Evolutionary conservation across 2,329 filamentous ascomycete genomes (phyloP).

Genomic region (Sporothrix inflata): DNA sequence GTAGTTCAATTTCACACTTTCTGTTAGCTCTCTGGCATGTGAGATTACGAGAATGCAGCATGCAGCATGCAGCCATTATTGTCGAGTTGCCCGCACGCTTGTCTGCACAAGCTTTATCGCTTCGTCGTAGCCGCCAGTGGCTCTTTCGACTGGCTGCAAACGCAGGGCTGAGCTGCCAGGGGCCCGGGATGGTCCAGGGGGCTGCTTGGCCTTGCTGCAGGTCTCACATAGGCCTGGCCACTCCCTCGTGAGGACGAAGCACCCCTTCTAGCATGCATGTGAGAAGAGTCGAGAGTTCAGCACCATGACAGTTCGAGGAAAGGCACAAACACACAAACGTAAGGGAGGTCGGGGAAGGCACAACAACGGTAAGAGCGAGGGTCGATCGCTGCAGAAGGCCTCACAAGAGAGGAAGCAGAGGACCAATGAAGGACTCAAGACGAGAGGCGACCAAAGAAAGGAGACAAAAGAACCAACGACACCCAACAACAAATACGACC

Average conservation of each 20-base stretch:
- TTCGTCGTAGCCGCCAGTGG: neutral
- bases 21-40: slow-evolving; percentile 3
- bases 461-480: neutral
- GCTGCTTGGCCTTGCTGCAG: neutral
- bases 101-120: neutral
- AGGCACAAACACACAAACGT: neutral
- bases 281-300: neutral
- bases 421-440: neutral
- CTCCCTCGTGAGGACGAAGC: neutral
- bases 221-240: slow-evolving; percentile 1
- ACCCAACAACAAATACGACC: neutral
- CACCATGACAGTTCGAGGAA: neutral
- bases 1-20: neutral
- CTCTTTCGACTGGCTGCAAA: neutral
- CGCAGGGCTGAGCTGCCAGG: slow-evolving; percentile 14
- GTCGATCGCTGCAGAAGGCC: slow-evolving; percentile 5
- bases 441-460: neutral
- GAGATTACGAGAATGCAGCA: neutral
- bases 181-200: neutral
- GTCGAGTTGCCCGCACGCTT: neutral
- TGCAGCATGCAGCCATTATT: neutral
- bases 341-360: neutral
- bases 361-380: neutral
- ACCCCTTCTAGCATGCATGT: slow-evolving; percentile 6
- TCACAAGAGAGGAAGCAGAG: neutral